Evolutionary conservation across 768 basidiomycete genomes (phyloP).

Genomic region (Trametes coccinea): DNA sequence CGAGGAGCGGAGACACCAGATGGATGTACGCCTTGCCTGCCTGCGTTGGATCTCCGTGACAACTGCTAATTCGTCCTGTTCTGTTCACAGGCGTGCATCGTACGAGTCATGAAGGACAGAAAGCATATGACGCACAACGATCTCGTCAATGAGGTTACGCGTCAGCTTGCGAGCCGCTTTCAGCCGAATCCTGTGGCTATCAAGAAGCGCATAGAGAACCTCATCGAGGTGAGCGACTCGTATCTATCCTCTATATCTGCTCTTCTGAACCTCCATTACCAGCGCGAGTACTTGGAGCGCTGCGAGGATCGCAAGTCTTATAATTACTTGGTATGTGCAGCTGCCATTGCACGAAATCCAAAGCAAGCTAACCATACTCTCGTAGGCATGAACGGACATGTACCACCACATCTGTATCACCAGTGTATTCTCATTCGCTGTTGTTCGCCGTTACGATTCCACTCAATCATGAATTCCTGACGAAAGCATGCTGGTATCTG

Average conservation of each 20-base stretch:
- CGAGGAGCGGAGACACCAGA: slow-evolving; percentile 87
- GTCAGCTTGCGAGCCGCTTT: slow-evolving; percentile 83
- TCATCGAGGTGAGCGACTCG: slow-evolving; percentile 76
- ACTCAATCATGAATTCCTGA: background rate
- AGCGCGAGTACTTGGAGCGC: slow-evolving; percentile 95
- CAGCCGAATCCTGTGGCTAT: slow-evolving; percentile 81
- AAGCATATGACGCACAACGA: slow-evolving; percentile 89
- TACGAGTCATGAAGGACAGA: slow-evolving; percentile 95
- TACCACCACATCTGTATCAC: slow-evolving; percentile 14
- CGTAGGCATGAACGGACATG: slow-evolving; percentile 15
- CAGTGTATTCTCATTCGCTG: slow-evolving; percentile 6
- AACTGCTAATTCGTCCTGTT: background rate
- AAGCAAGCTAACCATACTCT: background rate
- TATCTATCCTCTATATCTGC: background rate
- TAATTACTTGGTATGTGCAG: slow-evolving; percentile 61
- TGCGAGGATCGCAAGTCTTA: slow-evolving; percentile 87
- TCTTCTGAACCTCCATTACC: background rate
- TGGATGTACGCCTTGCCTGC: slow-evolving; percentile 60
- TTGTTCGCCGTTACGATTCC: background rate
- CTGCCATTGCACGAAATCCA: no score
- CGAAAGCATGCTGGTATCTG: background rate
- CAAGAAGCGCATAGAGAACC: slow-evolving; percentile 89
- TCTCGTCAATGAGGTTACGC: slow-evolving; percentile 86
- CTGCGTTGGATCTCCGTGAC: background rate
- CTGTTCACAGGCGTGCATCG: slow-evolving; percentile 81